These are phyloP conservation scores for Pisolithus marmoratus DNA, from an alignment of 768 basidiomycete species.

Conservation along the genomic window DNA sequence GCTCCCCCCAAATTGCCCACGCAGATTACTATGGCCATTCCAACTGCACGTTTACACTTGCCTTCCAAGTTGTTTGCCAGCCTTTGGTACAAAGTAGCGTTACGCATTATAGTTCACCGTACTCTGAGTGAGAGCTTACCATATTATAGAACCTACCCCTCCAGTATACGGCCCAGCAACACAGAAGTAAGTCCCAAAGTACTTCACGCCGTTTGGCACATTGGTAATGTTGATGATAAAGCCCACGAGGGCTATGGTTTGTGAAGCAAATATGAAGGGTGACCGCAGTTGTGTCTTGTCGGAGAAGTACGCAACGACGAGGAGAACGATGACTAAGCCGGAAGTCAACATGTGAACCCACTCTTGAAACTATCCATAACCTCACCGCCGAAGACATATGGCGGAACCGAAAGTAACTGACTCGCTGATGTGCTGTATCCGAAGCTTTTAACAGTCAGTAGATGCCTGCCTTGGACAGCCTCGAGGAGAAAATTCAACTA, in stretches of 20 bases:
- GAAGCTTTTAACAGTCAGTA: constrained; percentile 33
- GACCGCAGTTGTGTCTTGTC: constrained; percentile 49
- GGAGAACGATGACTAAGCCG: constrained; percentile 40
- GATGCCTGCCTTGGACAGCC: neutral
- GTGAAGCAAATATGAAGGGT: constrained; percentile 52
- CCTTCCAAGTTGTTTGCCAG: constrained; percentile 26
- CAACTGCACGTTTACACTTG: constrained; percentile 61
- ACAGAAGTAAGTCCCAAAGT: constrained; percentile 63
- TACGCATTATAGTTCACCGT: neutral
- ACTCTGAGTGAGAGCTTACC: constrained; percentile 30
- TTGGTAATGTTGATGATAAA: constrained; percentile 57
- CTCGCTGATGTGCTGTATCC: constrained; percentile 49
- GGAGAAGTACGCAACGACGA: constrained; percentile 49
- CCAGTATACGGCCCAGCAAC: constrained; percentile 55
- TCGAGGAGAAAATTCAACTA: constrained; percentile 50
- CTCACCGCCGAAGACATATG: constrained; percentile 57
- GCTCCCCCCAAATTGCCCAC: constrained; percentile 61
- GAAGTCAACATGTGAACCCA: neutral
- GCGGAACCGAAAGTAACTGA: constrained; percentile 60
- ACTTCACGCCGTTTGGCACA: constrained; percentile 49
- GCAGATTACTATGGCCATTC: constrained; percentile 62
- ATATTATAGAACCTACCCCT: constrained; percentile 54
- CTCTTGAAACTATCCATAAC: constrained; percentile 22
- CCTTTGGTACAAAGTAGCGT: neutral
- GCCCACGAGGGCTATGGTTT: constrained; percentile 46